Evolutionary conservation across 208 protist species (phyloP), one percentile per base, ranked within the genome.

Genomic region (Angomonas ambiguus): DNA sequence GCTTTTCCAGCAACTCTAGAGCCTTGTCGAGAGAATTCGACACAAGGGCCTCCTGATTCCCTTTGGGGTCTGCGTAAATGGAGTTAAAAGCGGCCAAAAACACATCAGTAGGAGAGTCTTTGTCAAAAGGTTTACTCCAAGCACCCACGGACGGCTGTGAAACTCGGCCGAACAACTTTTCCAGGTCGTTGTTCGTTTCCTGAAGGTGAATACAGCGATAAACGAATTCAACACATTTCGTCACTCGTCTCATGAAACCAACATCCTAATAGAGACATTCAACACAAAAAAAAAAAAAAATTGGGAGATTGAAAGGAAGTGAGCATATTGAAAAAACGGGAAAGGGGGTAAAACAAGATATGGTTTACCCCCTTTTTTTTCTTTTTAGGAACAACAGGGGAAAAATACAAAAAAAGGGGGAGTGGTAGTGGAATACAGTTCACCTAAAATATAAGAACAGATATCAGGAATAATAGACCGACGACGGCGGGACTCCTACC

Each of bases 241-340:
- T n/a, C 18, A n/a, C 13, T 8, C 16, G 20, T 24, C 45, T 13
- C 45, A 53, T 53, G 3, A 8, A 53, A 53, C 8, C 8, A 5
- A n/a, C 16, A 53, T 27, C 20, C 24, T 5, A n/a, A 16, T n/a
- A 45, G 16, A 65, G 53, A 16, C 35, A 27, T 55, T 11, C 20
- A 57, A n/a, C 58, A 55, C 30, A 32, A 27, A 28, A 24, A 67
- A 27, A 69, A 74, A 42, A 53, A 53, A 53, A 53, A 53, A 53
- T n/a, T 45, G 38, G 16, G 38, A 16, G 16, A 45, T 8, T 18
- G 68, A 31, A 68, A 64, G 3, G 58, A 22, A 72, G 27, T 51
- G 58, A 56, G 48, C 25, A 42, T 51, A 62, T 1, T 70, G 62
- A 63, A 58, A 41, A 32, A 32, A 8, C 13, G 41, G 48, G 45